These are phyloP conservation scores for Kwoniella sp. DNA, from an alignment of 768 basidiomycete genomes.

Conservation along the genomic window DNA sequence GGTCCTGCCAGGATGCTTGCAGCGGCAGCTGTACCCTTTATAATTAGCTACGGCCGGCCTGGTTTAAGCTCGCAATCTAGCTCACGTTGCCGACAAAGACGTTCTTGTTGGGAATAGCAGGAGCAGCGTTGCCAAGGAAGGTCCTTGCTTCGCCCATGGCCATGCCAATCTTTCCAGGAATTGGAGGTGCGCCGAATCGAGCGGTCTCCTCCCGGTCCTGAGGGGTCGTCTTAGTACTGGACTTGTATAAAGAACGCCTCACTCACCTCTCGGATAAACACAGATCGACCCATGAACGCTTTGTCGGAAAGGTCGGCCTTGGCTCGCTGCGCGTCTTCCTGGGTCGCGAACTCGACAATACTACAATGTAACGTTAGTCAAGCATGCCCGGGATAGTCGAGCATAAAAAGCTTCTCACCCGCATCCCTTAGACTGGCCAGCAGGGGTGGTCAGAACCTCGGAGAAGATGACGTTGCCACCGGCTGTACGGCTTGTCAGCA, in stretches of 20 bases:
- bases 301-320: conserved; percentile 87
- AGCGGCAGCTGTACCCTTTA: conserved; percentile 68
- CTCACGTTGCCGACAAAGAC: conserved; percentile 87
- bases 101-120: conserved; percentile 57
- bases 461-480: conserved; percentile 99
- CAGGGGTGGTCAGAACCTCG: conserved; percentile 96
- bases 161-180: conserved; percentile 92
- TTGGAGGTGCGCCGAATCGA: conserved; percentile 89
- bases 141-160: conserved; percentile 69
- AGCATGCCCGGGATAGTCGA: too few relatives aligned
- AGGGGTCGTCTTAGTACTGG: not conserved
- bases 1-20: conserved; percentile 98
- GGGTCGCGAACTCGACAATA: conserved; percentile 90
- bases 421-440: conserved; percentile 96
- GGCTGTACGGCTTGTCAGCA: conserved; percentile 55
- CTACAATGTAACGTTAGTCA: too few relatives aligned
- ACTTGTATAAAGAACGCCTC: not conserved
- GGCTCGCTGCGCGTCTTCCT: conserved; percentile 82
- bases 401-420: too few relatives aligned
- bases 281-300: conserved; percentile 82
- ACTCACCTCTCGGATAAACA: conserved; percentile 90
- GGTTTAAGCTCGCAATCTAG: not conserved
- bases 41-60: not conserved
- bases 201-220: conserved; percentile 97
- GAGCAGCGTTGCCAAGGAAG: conserved; percentile 26